These are phyloP conservation scores for Saccharomycopsis fermentans DNA, from an alignment of 805 yeast species.

Conservation along the genomic window DNA sequence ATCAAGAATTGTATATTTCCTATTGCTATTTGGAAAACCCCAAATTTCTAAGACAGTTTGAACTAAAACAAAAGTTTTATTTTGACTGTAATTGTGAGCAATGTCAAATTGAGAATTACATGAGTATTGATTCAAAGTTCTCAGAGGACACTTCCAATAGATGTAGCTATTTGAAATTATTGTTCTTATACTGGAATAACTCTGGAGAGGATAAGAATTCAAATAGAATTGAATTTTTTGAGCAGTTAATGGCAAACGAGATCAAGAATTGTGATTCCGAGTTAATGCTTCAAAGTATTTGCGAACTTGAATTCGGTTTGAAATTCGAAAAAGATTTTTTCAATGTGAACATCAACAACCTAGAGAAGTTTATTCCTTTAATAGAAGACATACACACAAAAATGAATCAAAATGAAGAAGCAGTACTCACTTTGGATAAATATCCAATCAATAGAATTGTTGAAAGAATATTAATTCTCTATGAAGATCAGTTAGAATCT, in stretches of 20 bases:
- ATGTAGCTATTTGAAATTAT: not conserved
- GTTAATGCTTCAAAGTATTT: not conserved
- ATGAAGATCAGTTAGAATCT: not conserved
- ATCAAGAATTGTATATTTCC: constrained; percentile 26
- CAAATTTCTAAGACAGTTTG: constrained; percentile 22
- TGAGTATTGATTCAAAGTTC: not conserved
- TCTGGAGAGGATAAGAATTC: not conserved
- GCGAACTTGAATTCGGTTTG: not conserved
- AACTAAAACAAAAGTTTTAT: constrained; percentile 24
- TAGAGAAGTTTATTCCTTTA: not conserved
- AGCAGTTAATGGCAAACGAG: not conserved
- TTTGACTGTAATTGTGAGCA: constrained; percentile 28
- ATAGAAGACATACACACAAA: not conserved
- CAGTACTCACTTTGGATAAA: not conserved
- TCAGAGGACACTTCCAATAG: not conserved
- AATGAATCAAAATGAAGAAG: not conserved
- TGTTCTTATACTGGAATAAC: not conserved
- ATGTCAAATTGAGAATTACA: constrained; percentile 19
- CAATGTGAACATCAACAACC: not conserved
- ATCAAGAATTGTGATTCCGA: not conserved
- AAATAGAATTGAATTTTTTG: not conserved
- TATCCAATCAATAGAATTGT: not conserved
- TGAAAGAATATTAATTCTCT: not conserved
- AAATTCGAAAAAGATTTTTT: not conserved
- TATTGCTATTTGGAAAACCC: constrained; percentile 26